Evolutionary conservation across 2,329 filamentous ascomycete species (phyloP), one percentile per base, ranked within the genome.

Genomic region (Immersiporthe knoxdaviesiana): DNA sequence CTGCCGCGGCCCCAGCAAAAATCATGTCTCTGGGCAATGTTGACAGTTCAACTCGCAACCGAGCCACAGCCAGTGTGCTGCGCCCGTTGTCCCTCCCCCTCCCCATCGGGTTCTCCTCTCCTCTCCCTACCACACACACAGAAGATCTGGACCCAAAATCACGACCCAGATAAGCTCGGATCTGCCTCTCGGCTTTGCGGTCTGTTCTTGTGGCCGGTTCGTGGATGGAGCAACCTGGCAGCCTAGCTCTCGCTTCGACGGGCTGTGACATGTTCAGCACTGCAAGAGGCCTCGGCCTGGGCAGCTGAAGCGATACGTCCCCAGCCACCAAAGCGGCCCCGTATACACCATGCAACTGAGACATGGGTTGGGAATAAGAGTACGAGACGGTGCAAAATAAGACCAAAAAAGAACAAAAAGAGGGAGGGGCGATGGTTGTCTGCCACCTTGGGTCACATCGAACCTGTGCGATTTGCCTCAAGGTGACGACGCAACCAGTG

Each of bases 281-380:
- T 32, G 10, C 32, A 18, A 5, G 16, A 10, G 56, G 56, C 56
- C 56, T 59, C 56, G 30, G 32, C 32, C 32, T 37, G 56, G 30
- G 32, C 56, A 59, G 56, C 56, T 59, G 56, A 37, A 59, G 56
- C 27, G 6, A n/a, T 4, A 2, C 3, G 4, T 18, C 30, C 30
- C 54, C 30, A 59, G 56, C 56, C 56, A 59, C 56, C 56, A 35
- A 18, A 32, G 14, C 56, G 32, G 32, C 56, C 18, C 56, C 56
- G 30, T 59, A 37, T 32, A 18, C 24, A 56, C 12, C 4, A 52
- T 56, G 52, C 52, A 16, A 56, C 52, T 30, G 27, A 30, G 24
- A 27, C 24, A 32, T 37, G 32, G 18, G 7, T 1, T 30, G 10
- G 56, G 56, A 37, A 59, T 18, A 37, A 37, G 30, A 35, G 52